Evolutionary conservation across 345 rosid genomes (phyloP).

Genomic region (Anastatica hierochuntica): DNA sequence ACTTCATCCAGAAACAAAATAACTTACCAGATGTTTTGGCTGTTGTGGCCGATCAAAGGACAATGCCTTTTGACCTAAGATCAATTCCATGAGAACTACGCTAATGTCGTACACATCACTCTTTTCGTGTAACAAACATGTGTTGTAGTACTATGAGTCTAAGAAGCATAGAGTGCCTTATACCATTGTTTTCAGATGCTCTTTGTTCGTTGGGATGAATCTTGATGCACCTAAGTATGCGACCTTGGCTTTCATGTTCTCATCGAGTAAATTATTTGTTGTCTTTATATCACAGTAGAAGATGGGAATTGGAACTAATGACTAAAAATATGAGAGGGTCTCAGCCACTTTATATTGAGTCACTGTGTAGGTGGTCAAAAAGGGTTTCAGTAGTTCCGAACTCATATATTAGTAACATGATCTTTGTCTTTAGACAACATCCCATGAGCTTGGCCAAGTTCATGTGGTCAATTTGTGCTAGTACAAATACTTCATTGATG

Average conservation of each 20-base stretch:
- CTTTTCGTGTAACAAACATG: conserved; percentile 10
- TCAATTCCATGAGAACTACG: conserved; percentile 29
- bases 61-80: conserved; percentile 19
- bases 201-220: neutral
- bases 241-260: neutral
- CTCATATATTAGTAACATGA: conserved; percentile 16
- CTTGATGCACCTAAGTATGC: too few relatives aligned
- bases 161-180: conserved; percentile 33
- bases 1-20: conserved; percentile 17
- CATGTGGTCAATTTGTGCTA: conserved; percentile 21
- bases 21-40: conserved; percentile 17
- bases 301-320: conserved; percentile 25
- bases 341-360: conserved; percentile 19
- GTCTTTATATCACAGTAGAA: conserved; percentile 36
- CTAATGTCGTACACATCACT: conserved; percentile 44
- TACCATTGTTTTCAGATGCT: conserved; percentile 27
- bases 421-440: conserved; percentile 7
- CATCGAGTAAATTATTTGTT: conserved; percentile 32
- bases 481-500: conserved; percentile 24
- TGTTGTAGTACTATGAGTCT: conserved; percentile 32
- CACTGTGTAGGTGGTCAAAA: conserved; percentile 16
- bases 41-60: conserved; percentile 7
- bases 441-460: neutral
- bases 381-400: conserved; percentile 15
- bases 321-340: conserved; percentile 31